Evolutionary conservation across 73 alveolate genomes (phyloP).

Genomic region (Symbiodinium natans): DNA sequence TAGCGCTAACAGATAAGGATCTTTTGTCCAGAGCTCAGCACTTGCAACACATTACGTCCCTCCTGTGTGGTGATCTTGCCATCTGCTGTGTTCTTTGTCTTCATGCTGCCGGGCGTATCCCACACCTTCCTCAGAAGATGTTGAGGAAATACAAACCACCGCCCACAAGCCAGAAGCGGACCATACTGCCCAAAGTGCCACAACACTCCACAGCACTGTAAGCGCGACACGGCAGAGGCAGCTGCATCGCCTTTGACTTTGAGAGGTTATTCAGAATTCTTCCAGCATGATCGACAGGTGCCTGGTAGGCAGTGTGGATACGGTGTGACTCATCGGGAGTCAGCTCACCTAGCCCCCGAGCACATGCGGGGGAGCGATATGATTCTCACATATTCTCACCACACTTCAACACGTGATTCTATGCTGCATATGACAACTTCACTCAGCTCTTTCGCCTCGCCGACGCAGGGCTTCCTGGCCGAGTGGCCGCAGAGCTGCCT

Average conservation of each 20-base stretch:
- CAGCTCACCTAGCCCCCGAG: constrained; percentile 34
- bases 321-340: constrained; percentile 69
- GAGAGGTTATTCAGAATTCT: neutral
- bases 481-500: constrained; percentile 63
- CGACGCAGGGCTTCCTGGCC: constrained; percentile 76
- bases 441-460: constrained; percentile 24
- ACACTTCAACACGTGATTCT: no score
- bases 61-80: constrained; percentile 76
- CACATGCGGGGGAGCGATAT: no score
- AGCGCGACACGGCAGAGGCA: constrained; percentile 31
- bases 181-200: neutral
- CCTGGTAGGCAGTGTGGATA: constrained; percentile 44
- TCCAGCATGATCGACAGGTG: neutral
- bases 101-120: constrained; percentile 68
- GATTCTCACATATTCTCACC: no score
- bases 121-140: constrained; percentile 31
- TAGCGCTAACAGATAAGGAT: no score
- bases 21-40: neutral
- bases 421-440: no score
- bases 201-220: neutral
- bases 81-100: neutral
- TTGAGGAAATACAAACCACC: neutral
- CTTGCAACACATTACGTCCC: neutral
- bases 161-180: neutral
- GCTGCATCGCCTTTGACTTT: constrained; percentile 33